A percentile compares a stretch with the other conserved stretches of the same genome.
phyloP scores from a whole-genome alignment of 345 rosid species.

The Brassica nigra region DNA sequence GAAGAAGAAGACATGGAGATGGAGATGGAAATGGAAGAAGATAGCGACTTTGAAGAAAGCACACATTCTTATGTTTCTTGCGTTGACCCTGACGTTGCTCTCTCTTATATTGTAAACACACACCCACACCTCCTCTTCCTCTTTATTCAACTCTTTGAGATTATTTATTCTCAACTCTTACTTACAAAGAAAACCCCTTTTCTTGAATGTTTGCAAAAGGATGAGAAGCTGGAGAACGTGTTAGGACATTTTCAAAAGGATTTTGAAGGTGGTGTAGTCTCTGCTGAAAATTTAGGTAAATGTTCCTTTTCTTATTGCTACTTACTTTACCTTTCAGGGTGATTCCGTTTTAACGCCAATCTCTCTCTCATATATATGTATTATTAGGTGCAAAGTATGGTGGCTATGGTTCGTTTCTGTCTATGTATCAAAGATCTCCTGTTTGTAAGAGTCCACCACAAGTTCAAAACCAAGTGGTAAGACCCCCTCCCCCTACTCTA shows the following conservation, averaged over 20 bases:
- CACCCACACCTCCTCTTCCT: conserved; percentile 14
- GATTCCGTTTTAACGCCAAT: background rate
- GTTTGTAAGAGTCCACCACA: conserved; percentile 36
- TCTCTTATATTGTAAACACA: conserved; percentile 66
- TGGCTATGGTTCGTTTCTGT: conserved; percentile 46
- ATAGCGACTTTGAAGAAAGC: conserved; percentile 66
- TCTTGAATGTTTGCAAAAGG: conserved; percentile 40
- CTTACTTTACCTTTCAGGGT: conserved; percentile 9
- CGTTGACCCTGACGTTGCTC: conserved; percentile 80
- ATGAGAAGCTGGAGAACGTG: conserved; percentile 63
- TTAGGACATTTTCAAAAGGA: conserved; percentile 77
- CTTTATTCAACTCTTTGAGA: background rate
- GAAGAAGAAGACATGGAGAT: conserved; percentile 43
- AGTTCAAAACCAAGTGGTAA: conserved; percentile 34
- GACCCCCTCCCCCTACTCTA: conserved; percentile 38
- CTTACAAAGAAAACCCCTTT: too few species aligned
- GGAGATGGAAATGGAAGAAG: conserved; percentile 25
- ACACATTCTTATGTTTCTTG: conserved; percentile 58
- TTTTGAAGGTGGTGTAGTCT: conserved; percentile 84
- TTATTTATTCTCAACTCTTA: background rate
- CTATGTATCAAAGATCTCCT: conserved; percentile 44
- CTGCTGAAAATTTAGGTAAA: conserved; percentile 76
- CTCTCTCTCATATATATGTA: conserved; percentile 15
- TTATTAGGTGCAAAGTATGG: conserved; percentile 45
- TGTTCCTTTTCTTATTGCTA: conserved; percentile 22